Evolutionary conservation across 1,139 yeast genomes (phyloP), one percentile per base, ranked within the genome.

Genomic region (Arxiozyma slooffiae): DNA sequence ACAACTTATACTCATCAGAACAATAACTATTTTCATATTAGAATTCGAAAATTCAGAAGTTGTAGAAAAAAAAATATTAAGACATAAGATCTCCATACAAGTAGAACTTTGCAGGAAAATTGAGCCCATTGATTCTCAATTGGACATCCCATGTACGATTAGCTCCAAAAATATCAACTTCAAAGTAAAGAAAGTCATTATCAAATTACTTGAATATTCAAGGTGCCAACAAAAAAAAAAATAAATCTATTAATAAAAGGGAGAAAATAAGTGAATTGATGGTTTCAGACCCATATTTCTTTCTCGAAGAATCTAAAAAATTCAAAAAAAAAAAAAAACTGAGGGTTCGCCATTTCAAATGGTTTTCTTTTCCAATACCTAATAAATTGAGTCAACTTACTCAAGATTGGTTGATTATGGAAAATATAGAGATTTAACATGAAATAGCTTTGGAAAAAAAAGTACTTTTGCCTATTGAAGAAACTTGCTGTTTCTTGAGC

Each of bases 21-120:
- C 98, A 0, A 69, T 90, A 52, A 82, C 96, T 0, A 78, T 95
- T 0, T 97, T 90, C 66, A 79, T 95, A 0, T 78, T 87, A 1
- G 97, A 94, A 62, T 72, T 89, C 43, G 77, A 92, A 0, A 97
- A 90, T 67, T 87, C 97, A 0, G 86, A 89, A 58, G 88, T 96
- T 0, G 95, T 92, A 22, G 96, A 88, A 64, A 90, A 90, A 65
- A 83, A 90, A n/a, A n/a, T n/a, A 0, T 92, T 98, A 98, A 97
- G 97, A 3, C 73, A 80, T 47, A 92, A 92, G 65, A 87, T 92
- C 45, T 97, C 92, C 61, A 92, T 92, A 67, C 79, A 90, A 1
- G 79, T 92, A 49, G 85, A 86, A 53, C 82, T 87, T 8, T 97
- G 97, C 0, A 75, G 90, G 18, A 83, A 86, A 63, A 96, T 97